These are phyloP conservation scores for Gossypium davidsonii DNA, from an alignment of 441 rosid genomes.

Conservation along the genomic window DNA sequence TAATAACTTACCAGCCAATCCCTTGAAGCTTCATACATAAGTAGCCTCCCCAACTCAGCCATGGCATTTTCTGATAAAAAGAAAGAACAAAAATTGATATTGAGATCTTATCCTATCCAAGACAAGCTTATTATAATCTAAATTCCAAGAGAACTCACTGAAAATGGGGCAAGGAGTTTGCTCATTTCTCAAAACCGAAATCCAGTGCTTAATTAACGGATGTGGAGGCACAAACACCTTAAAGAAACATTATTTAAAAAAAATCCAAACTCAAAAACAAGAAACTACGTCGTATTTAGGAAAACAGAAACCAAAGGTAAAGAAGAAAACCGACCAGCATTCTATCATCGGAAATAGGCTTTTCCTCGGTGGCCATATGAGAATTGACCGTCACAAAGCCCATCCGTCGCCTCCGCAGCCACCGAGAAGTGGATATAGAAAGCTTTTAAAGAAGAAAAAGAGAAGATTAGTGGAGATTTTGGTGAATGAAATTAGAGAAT, in stretches of 20 bases:
- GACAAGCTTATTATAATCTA: not conserved
- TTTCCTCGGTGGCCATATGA: slow-evolving; percentile 57
- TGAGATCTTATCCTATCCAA: not conserved
- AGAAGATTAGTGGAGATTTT: not conserved
- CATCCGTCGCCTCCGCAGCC: slow-evolving; percentile 21
- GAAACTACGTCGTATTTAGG: not conserved
- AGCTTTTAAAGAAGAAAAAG: slow-evolving; percentile 20
- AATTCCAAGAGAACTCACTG: slow-evolving; percentile 42
- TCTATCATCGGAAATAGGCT: slow-evolving; percentile 47
- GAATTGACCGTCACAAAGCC: slow-evolving; percentile 31
- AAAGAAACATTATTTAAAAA: not conserved
- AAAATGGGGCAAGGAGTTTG: slow-evolving; percentile 79
- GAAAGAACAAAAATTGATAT: not conserved
- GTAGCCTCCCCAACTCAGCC: slow-evolving; percentile 88
- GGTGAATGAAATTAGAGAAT: not conserved
- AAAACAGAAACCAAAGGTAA: not conserved
- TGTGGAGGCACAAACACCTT: slow-evolving; percentile 93
- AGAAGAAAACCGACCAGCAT: slow-evolving; percentile 53
- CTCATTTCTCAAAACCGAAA: slow-evolving; percentile 79
- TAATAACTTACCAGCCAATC: slow-evolving; percentile 76
- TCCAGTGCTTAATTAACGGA: slow-evolving; percentile 93
- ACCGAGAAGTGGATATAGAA: slow-evolving; percentile 26
- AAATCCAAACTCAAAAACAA: not conserved
- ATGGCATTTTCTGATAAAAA: slow-evolving; percentile 61
- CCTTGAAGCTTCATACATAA: slow-evolving; percentile 84